These are phyloP conservation scores for Aspergillus sclerotiicarbonarius DNA, from an alignment of 495 filamentous ascomycete genomes.

Conservation along the genomic window DNA sequence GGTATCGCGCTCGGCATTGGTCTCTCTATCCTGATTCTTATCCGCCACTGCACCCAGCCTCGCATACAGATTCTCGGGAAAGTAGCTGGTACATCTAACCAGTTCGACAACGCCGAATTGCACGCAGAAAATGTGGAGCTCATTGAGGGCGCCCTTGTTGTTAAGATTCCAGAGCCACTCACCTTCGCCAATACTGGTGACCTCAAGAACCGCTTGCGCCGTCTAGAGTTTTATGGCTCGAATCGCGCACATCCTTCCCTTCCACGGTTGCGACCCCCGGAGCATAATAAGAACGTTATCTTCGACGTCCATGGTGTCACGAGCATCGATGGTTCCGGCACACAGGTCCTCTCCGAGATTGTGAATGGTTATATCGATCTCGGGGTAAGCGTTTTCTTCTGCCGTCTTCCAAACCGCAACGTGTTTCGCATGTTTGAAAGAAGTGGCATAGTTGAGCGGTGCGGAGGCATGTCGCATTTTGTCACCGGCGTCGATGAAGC, in stretches of 20 bases:
- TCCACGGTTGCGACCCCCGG: constrained; percentile 66
- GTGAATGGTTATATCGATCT: constrained; percentile 69
- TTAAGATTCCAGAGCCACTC: constrained; percentile 94
- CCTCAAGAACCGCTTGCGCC: constrained; percentile 74
- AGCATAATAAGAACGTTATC: constrained; percentile 84
- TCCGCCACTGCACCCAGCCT: constrained; percentile 83
- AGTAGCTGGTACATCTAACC: constrained; percentile 68
- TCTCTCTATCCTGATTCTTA: constrained; percentile 81
- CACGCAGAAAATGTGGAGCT: constrained; percentile 77
- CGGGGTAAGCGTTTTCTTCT: constrained; percentile 85
- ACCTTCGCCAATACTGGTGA: constrained; percentile 98
- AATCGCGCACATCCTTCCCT: constrained; percentile 80
- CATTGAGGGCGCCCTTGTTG: constrained; percentile 86
- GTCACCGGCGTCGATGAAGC: constrained; percentile 82
- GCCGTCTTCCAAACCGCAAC: constrained; percentile 63
- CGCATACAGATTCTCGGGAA: constrained; percentile 97
- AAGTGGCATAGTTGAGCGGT: constrained; percentile 79
- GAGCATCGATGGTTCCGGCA: constrained; percentile 84
- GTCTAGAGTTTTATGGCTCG: constrained; percentile 86
- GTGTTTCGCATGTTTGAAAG: constrained; percentile 72
- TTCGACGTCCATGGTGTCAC: constrained; percentile 97
- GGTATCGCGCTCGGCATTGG: constrained; percentile 90
- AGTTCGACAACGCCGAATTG: constrained; percentile 87
- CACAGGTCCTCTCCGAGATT: constrained; percentile 88
- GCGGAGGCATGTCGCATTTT: constrained; percentile 74